Evolutionary conservation across 371 early-diverging fungal genomes (phyloP).

Genomic region (Choanephora cucurbitarum): DNA sequence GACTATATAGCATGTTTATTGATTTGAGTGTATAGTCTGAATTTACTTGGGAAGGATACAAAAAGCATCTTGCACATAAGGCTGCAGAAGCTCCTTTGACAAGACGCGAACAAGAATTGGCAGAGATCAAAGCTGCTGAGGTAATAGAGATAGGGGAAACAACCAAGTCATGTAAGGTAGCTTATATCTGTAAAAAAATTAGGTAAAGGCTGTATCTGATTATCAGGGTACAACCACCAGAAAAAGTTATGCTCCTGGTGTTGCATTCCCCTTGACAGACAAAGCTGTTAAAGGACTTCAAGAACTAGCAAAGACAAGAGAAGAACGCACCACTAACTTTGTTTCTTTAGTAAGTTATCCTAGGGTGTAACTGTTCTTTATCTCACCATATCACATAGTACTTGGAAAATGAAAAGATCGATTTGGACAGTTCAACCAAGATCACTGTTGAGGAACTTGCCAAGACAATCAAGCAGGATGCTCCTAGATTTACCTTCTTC

Average conservation of each 20-base stretch:
- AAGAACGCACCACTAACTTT: conserved; percentile 51
- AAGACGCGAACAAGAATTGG: conserved; percentile 77
- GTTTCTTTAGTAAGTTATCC: conserved; percentile 64
- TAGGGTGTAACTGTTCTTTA: background rate
- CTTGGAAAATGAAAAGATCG: conserved; percentile 58
- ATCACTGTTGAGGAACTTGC: conserved; percentile 46
- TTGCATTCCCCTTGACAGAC: conserved; percentile 59
- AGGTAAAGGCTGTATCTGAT: conserved; percentile 53
- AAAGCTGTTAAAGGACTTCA: conserved; percentile 59
- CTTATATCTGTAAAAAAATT: too few relatives aligned
- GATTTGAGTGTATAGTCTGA: conserved; percentile 45
- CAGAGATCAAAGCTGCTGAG: conserved; percentile 68
- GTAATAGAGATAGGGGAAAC: too few relatives aligned
- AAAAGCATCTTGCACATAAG: conserved; percentile 68
- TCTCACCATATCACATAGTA: conserved; percentile 23
- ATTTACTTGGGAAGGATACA: conserved; percentile 74
- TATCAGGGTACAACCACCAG: conserved; percentile 56
- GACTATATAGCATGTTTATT: background rate
- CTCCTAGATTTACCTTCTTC: conserved; percentile 74
- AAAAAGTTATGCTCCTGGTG: conserved; percentile 67
- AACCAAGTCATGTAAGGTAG: too few relatives aligned
- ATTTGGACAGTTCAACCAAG: conserved; percentile 46
- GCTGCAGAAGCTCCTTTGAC: conserved; percentile 80
- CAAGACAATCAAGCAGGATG: conserved; percentile 47
- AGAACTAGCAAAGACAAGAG: conserved; percentile 38